Base-by-base conservation (phyloP, 1,139 yeast genomes). In the Yamadazyma siamensis region DNA sequence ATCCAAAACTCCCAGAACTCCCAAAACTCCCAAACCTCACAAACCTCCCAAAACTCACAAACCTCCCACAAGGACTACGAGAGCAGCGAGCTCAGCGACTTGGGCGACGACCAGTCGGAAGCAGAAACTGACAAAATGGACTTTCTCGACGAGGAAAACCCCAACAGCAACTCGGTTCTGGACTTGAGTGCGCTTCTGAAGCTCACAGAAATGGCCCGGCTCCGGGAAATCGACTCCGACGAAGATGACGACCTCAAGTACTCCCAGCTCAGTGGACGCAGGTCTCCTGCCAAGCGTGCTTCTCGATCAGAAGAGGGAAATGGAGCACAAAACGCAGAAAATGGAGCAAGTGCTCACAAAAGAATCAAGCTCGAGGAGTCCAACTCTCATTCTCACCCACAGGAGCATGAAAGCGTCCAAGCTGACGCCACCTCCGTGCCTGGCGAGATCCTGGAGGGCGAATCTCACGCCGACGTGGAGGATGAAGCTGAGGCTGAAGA, bases 81-180 rank as follows among this genome's bases (percentile, higher is more conserved):
- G 28, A 64, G 71, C 41, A 64, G 71, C 4, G 75, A 68, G 37
- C 52, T 68, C 29, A 65, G 83, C 31, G 86, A 78, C 40, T 58
- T 77, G 39, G 79, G 77, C 30, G 87, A 77, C 35, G 67, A 74
- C 37, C 80, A 77, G 42, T 78, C 87, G 5, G 91, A 83, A 50
- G 89, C 87, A 4, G 94, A 83, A 52, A 83, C 94, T 2, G 94
- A 82, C 49, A 76, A 73, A 41, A 76, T 82, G 81, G 86, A 77
- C 46, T 68, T 68, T 40, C 48, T 68, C 34, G 71, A 65, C 21
- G 71, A 65, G 34, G 68, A 61, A 25, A 51, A 49, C 34, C 38
- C 52, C 14, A 34, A 41, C 18, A 44, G 46, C 7, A 56, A 55
- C 18, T 50, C 49, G 23, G 60, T 47, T 4, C 61, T 66, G 39